Evolutionary conservation across 2,329 filamentous ascomycete genomes (phyloP), one percentile per base, ranked within the genome.

Genomic region (Acrodontium crateriforme): DNA sequence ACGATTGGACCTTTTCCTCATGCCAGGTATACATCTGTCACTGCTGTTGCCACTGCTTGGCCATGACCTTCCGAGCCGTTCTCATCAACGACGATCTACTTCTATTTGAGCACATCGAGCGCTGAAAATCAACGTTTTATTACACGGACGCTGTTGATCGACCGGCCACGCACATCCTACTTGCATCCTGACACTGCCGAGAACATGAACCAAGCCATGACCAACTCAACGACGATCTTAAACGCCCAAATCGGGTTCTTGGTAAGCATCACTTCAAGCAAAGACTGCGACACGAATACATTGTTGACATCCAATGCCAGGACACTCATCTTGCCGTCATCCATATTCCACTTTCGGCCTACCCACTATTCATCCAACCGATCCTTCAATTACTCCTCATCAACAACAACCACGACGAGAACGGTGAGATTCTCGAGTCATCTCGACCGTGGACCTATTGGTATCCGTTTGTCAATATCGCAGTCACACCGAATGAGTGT

Each of bases 401-500:
- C 22, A 44, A 48, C 22, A 33, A 34, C 11, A 25, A 28, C 36
- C 67, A 52, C 28, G 47, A 58, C 23, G 50, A 53, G 29, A 53
- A 57, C 22, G 55, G 56, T 24, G 38, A 54, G 7, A 48, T 54
- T 18, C 44, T 47, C 9, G 30, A 47, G 32, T 39, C 44, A 9
- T 47, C 46, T 14, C 54, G 49, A 30, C 49, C 53, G 10, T 64
- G 58, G 65, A 58, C 56, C 10, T 61, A 52, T 37, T 62, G 63
- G 48, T 78, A 89, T 55, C 74, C 74, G 24, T 95, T 98, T 54
- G 69, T 94, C 52, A 95, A 95, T 54, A 74, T 98, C 42, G 91
- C 82, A 37, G 70, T 95, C 46, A 95, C 85, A 0, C 82, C 84
- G 0, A 71, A 92, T 30, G 89, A 94, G 55, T 92, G 83, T 58